These are phyloP conservation scores for Blastobotrys americana DNA, from an alignment of 805 yeast genomes.

Conservation along the genomic window DNA sequence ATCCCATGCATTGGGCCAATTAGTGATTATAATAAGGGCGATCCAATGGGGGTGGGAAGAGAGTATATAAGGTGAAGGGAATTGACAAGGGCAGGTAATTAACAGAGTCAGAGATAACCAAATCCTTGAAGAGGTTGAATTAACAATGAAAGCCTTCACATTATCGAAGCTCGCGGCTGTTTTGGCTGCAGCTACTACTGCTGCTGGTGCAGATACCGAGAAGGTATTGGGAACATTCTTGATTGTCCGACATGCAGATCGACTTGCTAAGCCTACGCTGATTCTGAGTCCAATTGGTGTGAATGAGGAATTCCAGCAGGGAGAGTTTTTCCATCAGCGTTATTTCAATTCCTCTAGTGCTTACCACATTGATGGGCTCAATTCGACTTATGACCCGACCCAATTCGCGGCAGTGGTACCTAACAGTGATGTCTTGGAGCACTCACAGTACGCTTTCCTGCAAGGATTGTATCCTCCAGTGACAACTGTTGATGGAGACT, in stretches of 20 bases:
- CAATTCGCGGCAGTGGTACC: constrained; percentile 36
- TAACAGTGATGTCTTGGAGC: constrained; percentile 33
- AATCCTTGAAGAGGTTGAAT: background rate
- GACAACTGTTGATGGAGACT: constrained; percentile 22
- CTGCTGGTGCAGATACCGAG: constrained; percentile 11
- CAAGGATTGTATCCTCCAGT: constrained; percentile 45
- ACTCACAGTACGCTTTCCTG: constrained; percentile 38
- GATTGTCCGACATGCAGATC: constrained; percentile 45
- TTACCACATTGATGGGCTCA: constrained; percentile 21
- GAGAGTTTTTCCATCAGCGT: constrained; percentile 37
- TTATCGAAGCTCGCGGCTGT: constrained; percentile 8
- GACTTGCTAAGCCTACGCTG: constrained; percentile 40
- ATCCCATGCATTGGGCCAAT: too few species aligned
- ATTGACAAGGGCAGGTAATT: too few species aligned
- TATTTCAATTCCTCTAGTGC: constrained; percentile 34
- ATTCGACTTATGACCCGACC: constrained; percentile 30
- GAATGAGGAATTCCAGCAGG: constrained; percentile 32
- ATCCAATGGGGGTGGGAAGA: too few species aligned
- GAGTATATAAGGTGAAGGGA: too few species aligned
- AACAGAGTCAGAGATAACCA: too few species aligned
- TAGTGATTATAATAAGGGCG: too few species aligned
- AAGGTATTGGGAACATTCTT: constrained; percentile 37
- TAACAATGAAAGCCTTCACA: background rate
- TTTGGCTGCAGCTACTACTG: constrained; percentile 13
- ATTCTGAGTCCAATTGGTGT: constrained; percentile 41